Base-by-base conservation (phyloP, 768 basidiomycete species). In the Russula ochroleuca region DNA sequence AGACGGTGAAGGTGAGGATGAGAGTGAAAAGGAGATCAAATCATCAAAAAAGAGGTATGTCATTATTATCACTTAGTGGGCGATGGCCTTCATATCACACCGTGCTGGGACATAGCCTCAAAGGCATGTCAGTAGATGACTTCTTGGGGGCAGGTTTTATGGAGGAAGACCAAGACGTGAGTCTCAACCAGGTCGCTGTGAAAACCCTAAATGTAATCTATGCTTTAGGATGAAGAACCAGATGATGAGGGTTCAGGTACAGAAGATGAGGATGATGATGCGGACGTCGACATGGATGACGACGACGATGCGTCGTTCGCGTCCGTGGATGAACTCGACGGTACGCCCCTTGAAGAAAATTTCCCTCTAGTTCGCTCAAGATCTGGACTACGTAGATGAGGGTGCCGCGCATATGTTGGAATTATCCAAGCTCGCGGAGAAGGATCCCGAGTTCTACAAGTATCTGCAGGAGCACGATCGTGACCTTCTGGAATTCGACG, bases 371-470 rank as follows among this genome's bases (percentile, higher is more conserved):
- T 25, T 50, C 53, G 59, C 68, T 67, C 23, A 57, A 23, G 9
- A 11, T 7, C 47, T 53, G 40, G 3, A 49, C 45, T 40, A 19
- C 33, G 41, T 72, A 87, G 90, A 88, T 58, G 88, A 90, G 61
- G 92, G 88, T 25, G 78, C 79, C 57, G 75, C 79, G 5, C 96
- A 98, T 78, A 77, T 93, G 64, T 74, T 85, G 50, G 90, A 96
- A 60, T 82, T 99, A 15, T 86, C 90, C 43, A 87, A 90, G 71
- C 83, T 99, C 40, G 92, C 92, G 1, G 90, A 96, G 75, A 94
- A 93, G 73, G 96, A 99, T 74, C 96, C 96, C n/a, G 96, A 97
- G 72, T 99, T 98, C 77, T 99, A 85, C 87, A 93, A 95, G 76
- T 99, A 95, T 73, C 80, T 99, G 2, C 88, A 95, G 77, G 92